Base-by-base conservation (phyloP, 495 filamentous ascomycete species). In the Thermochaetoides thermophila region DNA sequence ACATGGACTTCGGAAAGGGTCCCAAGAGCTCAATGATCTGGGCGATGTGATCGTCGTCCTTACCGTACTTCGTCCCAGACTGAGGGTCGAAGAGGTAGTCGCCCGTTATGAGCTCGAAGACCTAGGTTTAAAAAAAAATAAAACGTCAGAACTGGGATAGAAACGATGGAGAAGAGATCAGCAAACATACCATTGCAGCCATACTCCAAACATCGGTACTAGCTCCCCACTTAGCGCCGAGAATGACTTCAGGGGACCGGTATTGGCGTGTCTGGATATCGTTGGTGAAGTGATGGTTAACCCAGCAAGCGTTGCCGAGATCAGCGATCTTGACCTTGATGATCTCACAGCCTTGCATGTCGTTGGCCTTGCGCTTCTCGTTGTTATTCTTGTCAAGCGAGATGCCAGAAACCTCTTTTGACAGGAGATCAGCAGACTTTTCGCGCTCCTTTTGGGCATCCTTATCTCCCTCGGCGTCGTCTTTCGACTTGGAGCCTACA, bases 131-230 rank as follows among this genome's bases (percentile, higher is more conserved):
- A n/a, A n/a, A n/a, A n/a, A n/a, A n/a, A n/a, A n/a, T n/a, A n/a
- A n/a, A n/a, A n/a, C 5, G 8, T 8, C 10, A 12, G 16, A 29
- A 27, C 14, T 13, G 12, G 21, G 7, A 23, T 23, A 30, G 15
- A 25, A 27, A 19, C 0, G 13, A 24, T 13, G 10, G n/a, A 15
- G 7, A 14, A 2, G 8, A 5, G 15, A 16, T 3, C 18, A 22
- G 20, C 14, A 29, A 13, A 32, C 69, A 33, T 65, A 96, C 91
- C 89, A 99, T 99, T 44, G 81, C 81, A 15, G 91, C 84, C 89
- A 99, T 99, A 59, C 91, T 96, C 89, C 89, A 99, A 12, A 99
- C 78, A 53, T 99, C 89, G 2, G 89, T 96, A 49, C 89, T 96
- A 3, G 89, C 89, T 32, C 89, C 89, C 89, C 89, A 99, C 60